phyloP scores from a whole-genome alignment of 768 basidiomycete species.

The Auriculariales sp. region DNA sequence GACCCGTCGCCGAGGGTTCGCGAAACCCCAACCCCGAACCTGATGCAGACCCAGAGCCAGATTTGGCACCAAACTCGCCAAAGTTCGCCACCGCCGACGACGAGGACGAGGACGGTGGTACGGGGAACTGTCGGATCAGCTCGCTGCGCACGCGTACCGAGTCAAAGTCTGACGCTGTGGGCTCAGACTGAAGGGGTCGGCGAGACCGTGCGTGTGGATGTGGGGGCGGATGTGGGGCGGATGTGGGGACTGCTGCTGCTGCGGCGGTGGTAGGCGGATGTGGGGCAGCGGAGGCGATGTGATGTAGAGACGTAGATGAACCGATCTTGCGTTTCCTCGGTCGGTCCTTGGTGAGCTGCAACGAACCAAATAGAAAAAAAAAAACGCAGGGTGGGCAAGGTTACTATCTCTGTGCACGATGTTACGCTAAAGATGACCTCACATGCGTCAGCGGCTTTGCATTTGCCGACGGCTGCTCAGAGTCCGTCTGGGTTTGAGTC shows the following conservation, averaged over 20 bases:
- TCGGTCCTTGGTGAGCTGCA: constrained; percentile 62
- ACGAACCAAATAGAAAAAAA: constrained; percentile 13
- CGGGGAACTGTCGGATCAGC: background rate
- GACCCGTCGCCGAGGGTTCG: too few relatives aligned
- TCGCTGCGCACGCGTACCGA: constrained; percentile 1
- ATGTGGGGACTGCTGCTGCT: background rate
- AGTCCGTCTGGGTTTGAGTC: constrained; percentile 16
- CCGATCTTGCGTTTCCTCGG: constrained; percentile 52
- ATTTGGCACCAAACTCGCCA: background rate
- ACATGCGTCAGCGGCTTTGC: constrained; percentile 71
- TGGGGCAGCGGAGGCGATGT: background rate
- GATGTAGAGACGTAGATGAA: background rate
- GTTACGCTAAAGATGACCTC: constrained; percentile 73
- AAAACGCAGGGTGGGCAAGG: constrained; percentile 21
- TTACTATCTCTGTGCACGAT: too few relatives aligned
- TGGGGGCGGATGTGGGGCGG: background rate
- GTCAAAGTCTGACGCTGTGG: background rate
- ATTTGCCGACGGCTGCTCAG: constrained; percentile 29
- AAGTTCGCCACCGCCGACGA: background rate
- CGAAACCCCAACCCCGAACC: too few relatives aligned
- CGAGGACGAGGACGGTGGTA: too few relatives aligned
- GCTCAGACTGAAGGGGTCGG: background rate
- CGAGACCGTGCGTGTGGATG: constrained; percentile 1
- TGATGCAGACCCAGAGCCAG: too few relatives aligned
- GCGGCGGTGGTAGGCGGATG: background rate